Base-by-base conservation (phyloP, 176 grass and related monocot genomes). In the Ensete ventricosum region DNA sequence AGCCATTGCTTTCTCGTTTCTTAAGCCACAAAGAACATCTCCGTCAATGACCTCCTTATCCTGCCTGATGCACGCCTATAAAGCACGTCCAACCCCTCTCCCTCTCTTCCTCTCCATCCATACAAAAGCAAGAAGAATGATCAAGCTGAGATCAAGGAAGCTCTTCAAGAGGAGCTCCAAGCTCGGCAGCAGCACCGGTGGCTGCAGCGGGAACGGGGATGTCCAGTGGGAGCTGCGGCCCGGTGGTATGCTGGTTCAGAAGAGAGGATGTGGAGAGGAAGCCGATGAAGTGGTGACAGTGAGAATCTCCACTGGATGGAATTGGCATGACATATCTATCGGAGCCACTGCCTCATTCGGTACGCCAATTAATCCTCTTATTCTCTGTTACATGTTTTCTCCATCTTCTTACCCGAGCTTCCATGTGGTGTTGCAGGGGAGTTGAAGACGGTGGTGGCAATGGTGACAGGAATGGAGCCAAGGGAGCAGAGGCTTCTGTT, bases 231-330 rank as follows among this genome's bases (percentile, higher is more conserved):
- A 99, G 83, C 81, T 94, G 81, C 79, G 90, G 73, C 95, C 95
- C 0, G 95, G 95, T 16, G 95, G 95, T 13, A 99, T 99, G 95
- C 88, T 99, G 73, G 95, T 99, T 74, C 86, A 99, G 86, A 99
- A 91, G 84, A 87, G 95, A 75, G 88, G 81, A 2, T 87, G 77
- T 11, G 53, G 50, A 17, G 82, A 84, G 75, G 82, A 78, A 0
- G 76, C 16, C 8, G 81, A 69, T 0, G 95, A 91, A 80, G 69
- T 94, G 53, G 83, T 99, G 80, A 85, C 80, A 7, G 88, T 99
- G 22, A 90, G 88, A 77, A 84, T 99, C 8, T 81, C 90, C 54
- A 99, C 95, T 17, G 90, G 90, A 0, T 84, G 78, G 27, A 53
- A 64, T 34, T 99, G 86, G 86, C 90, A 94, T 20, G 84, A 91